These are phyloP conservation scores for Gastrolobium bilobum DNA, from an alignment of 306 rosid genomes.

Conservation along the genomic window DNA sequence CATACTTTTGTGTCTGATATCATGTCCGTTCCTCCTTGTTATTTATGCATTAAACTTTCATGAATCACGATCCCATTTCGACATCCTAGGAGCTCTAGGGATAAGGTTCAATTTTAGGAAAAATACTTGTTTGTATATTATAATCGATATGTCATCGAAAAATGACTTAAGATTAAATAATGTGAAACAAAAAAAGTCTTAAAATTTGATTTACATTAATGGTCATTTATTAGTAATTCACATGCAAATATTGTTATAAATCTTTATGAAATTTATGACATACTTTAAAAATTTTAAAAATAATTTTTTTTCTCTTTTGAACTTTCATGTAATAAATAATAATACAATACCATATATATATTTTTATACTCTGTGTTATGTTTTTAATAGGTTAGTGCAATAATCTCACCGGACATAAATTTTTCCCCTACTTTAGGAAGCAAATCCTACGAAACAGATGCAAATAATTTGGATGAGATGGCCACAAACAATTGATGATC, in stretches of 20 bases:
- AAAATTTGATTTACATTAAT: background rate
- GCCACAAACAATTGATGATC: slow-evolving; percentile 12
- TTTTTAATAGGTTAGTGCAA: background rate
- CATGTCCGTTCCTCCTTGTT: background rate
- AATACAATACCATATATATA: background rate
- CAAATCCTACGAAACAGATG: background rate
- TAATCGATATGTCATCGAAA: too few species aligned
- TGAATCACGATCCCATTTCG: background rate
- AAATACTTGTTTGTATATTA: background rate
- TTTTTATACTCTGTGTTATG: background rate
- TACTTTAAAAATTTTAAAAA: background rate
- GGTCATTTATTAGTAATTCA: background rate
- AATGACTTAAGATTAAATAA: too few species aligned
- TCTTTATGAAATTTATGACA: background rate
- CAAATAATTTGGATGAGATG: slow-evolving; percentile 38
- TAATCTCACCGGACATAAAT: background rate
- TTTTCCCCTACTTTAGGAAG: background rate
- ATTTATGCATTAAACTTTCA: background rate
- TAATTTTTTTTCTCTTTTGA: background rate
- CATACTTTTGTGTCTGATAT: too few species aligned
- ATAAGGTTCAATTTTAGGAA: background rate
- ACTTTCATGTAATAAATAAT: background rate
- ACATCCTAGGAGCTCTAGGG: background rate
- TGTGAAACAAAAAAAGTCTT: too few species aligned
- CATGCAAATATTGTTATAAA: background rate